These are phyloP conservation scores for Linderina pennispora DNA, from an alignment of 192 early-diverging fungal species.

Conservation along the genomic window DNA sequence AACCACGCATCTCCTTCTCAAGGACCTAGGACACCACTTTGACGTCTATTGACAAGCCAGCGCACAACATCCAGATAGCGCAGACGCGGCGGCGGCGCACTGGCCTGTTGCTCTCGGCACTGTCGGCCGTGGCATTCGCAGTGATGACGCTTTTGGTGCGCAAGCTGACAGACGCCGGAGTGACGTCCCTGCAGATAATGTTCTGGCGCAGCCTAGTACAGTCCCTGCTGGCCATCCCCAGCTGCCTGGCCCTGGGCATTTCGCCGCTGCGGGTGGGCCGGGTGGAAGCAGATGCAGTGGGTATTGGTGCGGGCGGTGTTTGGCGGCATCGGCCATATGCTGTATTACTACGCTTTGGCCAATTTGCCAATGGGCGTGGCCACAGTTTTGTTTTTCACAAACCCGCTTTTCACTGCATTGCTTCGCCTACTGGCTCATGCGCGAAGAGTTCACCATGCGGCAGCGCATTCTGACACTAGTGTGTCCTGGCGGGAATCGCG, in stretches of 20 bases:
- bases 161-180: slow-evolving; percentile 2
- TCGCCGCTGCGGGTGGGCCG: slow-evolving; percentile 2
- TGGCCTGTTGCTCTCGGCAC: slow-evolving; percentile 11
- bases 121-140: slow-evolving; percentile 20
- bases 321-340: slow-evolving; percentile 13
- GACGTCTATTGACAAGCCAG: no score
- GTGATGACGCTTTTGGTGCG: slow-evolving; percentile 18
- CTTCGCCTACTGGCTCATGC: slow-evolving; percentile 10
- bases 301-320: slow-evolving; percentile 20
- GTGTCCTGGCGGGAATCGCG: slow-evolving; percentile 8
- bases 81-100: not conserved
- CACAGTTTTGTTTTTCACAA: slow-evolving; percentile 26
- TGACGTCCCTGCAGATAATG: slow-evolving; percentile 28
- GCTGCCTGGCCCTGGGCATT: slow-evolving; percentile 1
- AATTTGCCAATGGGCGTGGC: slow-evolving; percentile 17
- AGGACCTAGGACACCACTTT: no score
- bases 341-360: slow-evolving; percentile 13
- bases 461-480: not conserved
- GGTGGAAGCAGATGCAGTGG: slow-evolving; percentile 14
- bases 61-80: no score
- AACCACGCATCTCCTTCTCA: no score
- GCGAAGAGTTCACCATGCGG: slow-evolving; percentile 1
- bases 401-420: slow-evolving; percentile 21
- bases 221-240: not conserved
- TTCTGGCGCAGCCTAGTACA: slow-evolving; percentile 17